Conservation (phyloP, 805 yeast species). For the Ogataea glucozyma region DNA sequence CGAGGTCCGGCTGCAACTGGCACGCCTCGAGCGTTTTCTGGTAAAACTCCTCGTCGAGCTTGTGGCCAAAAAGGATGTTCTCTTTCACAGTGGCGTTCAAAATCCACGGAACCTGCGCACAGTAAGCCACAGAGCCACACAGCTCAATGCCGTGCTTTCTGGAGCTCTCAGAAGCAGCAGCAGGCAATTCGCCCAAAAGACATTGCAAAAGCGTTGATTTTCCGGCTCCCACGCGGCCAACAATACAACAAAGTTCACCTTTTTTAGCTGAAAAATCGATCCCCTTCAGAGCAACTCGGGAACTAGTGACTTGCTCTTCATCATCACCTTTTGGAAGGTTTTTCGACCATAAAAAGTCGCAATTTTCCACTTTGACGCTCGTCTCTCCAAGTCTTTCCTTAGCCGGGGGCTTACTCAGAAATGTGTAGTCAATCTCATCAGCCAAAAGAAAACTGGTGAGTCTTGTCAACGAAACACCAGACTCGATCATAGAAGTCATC, state of each 20-base stretch:
- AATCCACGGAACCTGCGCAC: conserved; percentile 88
- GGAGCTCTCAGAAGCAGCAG: conserved; percentile 34
- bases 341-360: conserved; percentile 54
- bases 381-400: conserved; percentile 30
- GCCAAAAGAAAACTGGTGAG: conserved; percentile 48
- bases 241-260: conserved; percentile 58
- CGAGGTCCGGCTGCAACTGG: conserved; percentile 78
- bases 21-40: conserved; percentile 82
- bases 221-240: conserved; percentile 70
- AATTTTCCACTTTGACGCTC: conserved; percentile 46
- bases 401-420: conserved; percentile 31
- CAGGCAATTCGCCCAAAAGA: conserved; percentile 54
- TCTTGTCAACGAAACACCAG: conserved; percentile 58
- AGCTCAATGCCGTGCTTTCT: conserved; percentile 27
- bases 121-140: conserved; percentile 55
- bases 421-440: conserved; percentile 41
- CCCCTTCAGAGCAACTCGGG: conserved; percentile 47
- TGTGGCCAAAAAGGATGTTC: conserved; percentile 87
- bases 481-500: conserved; percentile 58
- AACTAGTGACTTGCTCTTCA: conserved; percentile 43
- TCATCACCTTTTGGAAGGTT: conserved; percentile 31
- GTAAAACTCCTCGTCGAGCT: conserved; percentile 79
- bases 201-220: conserved; percentile 59
- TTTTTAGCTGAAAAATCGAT: conserved; percentile 51
- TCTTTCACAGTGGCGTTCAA: conserved; percentile 93